Base-by-base conservation (phyloP, 495 filamentous ascomycete species). In the Penicillium steckii region DNA sequence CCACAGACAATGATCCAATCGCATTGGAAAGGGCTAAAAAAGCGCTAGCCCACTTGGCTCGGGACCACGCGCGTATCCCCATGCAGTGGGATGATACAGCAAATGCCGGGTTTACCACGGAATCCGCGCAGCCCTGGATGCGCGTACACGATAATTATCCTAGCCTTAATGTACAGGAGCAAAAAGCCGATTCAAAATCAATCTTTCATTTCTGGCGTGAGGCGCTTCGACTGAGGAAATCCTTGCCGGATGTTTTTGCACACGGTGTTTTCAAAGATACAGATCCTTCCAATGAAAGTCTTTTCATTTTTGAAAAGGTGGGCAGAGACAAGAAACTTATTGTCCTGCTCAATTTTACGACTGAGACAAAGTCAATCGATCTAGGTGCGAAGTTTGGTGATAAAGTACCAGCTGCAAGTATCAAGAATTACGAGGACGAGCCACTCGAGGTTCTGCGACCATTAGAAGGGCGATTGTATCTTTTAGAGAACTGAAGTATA, bases 41-140 rank as follows among this genome's bases (percentile, higher is more conserved):
- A 10, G 60, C 71, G 0, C 32, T 85, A 26, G 69, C 76, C 46
- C 65, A 73, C 24, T 68, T 77, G 44, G 80, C 80, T 0, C 74
- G 85, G n/a, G 85, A 88, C 51, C 75, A 88, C 55, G 74, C 82
- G 3, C 71, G 85, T 8, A 64, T 77, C 9, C 85, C 85, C 0
- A 82, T 88, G 75, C 82, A 83, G 44, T 88, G 84, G 85, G 67
- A 79, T 53, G 62, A 49, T 3, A 66, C 68, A 0, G 55, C 61
- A 1, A 75, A 87, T 51, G 80, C 71, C 0, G 85, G 85, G 4
- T 86, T 86, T 59, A 66, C 74, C 12, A 50, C 50, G 4, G 35
- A 56, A 29, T 52, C 51, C 3, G 70, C 60, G 0, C 59, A 74
- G 61, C 76, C 80, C 0, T 86, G 83, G 83, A 85, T 85, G 80